These are phyloP conservation scores for Pisolithus orientalis DNA, from an alignment of 768 basidiomycete species.

Conservation along the genomic window DNA sequence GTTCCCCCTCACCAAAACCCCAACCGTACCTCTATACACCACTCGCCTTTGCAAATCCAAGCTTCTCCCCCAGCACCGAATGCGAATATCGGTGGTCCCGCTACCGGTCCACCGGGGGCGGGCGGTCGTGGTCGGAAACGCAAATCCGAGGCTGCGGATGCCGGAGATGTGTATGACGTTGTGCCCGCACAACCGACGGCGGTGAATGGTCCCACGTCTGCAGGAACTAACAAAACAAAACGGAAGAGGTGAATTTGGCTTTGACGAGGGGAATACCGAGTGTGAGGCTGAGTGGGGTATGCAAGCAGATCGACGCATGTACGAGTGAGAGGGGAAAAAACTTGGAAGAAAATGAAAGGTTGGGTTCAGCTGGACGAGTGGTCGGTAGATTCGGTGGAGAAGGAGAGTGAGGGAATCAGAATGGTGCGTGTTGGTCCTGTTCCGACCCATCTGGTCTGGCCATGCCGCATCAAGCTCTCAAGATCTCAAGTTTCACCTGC, in stretches of 20 bases:
- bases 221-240: conserved; percentile 17
- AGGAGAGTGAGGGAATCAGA: too few species aligned
- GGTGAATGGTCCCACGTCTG: neutral
- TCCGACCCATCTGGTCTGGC: too few species aligned
- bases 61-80: neutral
- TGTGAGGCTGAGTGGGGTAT: too few species aligned
- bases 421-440: too few species aligned
- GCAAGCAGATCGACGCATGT: too few species aligned
- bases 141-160: conserved; percentile 32
- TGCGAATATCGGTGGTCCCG: neutral
- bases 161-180: neutral
- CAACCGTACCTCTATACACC: neutral
- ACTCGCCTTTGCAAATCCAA: neutral
- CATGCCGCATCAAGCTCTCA: too few species aligned
- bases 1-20: neutral
- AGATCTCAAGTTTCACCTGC: too few species aligned
- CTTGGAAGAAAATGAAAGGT: too few species aligned
- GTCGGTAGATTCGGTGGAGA: too few species aligned
- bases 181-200: neutral
- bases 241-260: conserved; percentile 21
- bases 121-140: conserved; percentile 28
- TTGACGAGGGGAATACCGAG: too few species aligned
- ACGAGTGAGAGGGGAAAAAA: too few species aligned
- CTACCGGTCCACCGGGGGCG: neutral
- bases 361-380: too few species aligned